These are phyloP conservation scores for Globisporangium nagaii DNA, from an alignment of 352 stramenopile species.

Conservation along the genomic window DNA sequence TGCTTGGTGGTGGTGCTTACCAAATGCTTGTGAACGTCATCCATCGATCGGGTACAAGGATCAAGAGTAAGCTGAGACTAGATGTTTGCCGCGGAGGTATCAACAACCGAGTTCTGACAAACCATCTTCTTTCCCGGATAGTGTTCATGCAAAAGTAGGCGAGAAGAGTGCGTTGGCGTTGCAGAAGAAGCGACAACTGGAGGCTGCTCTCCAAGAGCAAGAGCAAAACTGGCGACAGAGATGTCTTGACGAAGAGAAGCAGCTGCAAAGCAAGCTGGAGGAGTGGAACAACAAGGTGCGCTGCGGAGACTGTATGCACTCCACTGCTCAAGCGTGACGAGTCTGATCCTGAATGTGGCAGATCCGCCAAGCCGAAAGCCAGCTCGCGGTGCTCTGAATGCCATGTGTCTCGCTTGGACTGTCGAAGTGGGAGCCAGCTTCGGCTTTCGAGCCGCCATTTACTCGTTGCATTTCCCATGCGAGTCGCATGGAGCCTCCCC, in stretches of 20 bases:
- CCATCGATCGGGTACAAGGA: too few relatives aligned
- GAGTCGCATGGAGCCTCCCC: too few relatives aligned
- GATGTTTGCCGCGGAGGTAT: neutral
- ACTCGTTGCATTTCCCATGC: too few relatives aligned
- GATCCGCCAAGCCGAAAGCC: neutral
- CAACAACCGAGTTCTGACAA: neutral
- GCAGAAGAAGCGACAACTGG: neutral
- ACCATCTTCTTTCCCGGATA: too few relatives aligned
- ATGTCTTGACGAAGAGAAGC: slow-evolving; percentile 3
- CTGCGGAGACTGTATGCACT: neutral
- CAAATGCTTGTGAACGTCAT: too few relatives aligned
- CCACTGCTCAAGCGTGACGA: neutral
- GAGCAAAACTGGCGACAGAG: neutral
- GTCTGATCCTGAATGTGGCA: neutral
- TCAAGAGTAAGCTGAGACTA: neutral
- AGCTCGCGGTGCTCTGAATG: neutral
- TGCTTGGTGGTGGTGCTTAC: neutral
- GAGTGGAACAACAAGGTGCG: slow-evolving; percentile 5
- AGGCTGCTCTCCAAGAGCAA: neutral
- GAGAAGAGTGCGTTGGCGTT: neutral
- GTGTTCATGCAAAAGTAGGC: neutral
- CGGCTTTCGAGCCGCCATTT: too few relatives aligned
- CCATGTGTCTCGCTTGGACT: neutral
- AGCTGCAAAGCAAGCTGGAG: slow-evolving; percentile 5
- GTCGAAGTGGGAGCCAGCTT: neutral